Conservation (phyloP, 306 rosid genomes). For the Corylus americana region DNA sequence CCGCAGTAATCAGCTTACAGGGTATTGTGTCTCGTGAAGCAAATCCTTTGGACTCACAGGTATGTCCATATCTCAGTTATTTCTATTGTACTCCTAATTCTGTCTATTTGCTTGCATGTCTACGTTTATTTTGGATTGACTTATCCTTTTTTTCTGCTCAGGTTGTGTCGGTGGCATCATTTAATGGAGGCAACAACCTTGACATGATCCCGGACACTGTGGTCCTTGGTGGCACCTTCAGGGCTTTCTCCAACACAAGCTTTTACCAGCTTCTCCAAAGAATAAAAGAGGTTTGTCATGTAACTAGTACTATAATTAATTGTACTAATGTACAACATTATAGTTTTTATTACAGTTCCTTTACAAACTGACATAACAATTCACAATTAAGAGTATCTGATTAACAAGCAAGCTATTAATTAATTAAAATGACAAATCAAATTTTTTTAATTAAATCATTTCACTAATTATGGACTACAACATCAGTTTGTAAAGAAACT, state of each 20-base stretch:
- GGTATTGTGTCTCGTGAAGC: constrained; percentile 95
- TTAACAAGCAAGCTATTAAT: no score
- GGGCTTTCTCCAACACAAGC: constrained; percentile 90
- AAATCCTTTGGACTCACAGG: constrained; percentile 91
- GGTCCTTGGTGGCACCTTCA: constrained; percentile 83
- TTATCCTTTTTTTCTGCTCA: constrained; percentile 9
- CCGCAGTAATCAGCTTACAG: constrained; percentile 85
- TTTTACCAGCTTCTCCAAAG: constrained; percentile 76
- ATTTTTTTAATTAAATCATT: no score
- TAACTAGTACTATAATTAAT: neutral
- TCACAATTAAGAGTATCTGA: no score
- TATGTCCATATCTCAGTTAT: constrained; percentile 7
- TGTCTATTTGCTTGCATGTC: no score
- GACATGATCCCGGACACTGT: constrained; percentile 71
- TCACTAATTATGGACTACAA: no score
- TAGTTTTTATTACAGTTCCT: neutral
- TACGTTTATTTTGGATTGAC: neutral
- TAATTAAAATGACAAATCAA: no score
- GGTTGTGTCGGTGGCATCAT: constrained; percentile 88
- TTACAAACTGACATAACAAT: neutral
- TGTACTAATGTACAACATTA: neutral
- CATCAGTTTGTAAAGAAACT: no score
- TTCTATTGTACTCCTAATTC: no score
- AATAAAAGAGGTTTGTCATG: constrained; percentile 66
- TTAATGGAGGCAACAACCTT: constrained; percentile 75